Evolutionary conservation across 2,329 filamentous ascomycete genomes (phyloP).

Genomic region (Eurotiales sp.): DNA sequence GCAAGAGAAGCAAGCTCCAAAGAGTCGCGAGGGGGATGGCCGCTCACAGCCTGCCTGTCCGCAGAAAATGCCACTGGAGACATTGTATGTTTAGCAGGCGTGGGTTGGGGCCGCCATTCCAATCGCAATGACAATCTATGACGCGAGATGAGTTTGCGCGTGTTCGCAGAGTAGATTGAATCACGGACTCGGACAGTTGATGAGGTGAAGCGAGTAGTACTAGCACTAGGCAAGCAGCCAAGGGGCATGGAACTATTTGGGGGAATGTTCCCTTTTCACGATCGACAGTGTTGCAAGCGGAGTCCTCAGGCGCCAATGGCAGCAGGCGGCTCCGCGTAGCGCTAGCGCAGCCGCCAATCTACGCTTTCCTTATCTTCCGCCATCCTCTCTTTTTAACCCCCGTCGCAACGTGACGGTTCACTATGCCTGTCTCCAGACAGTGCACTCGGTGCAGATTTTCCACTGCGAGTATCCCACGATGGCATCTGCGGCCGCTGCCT

Average conservation of each 20-base stretch:
- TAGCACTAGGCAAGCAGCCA: not conserved
- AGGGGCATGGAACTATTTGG: not conserved
- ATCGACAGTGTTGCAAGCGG: not conserved
- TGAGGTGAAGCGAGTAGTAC: too few species aligned
- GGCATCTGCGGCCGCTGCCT: not conserved
- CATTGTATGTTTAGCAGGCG: constrained; percentile 22
- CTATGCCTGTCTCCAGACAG: constrained; percentile 17
- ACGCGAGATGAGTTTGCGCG: too few species aligned
- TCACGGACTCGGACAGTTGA: too few species aligned
- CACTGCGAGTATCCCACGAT: constrained; percentile 5
- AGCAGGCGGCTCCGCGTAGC: constrained; percentile 1
- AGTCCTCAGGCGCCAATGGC: too few species aligned
- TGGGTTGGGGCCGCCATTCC: constrained; percentile 13
- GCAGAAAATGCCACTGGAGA: constrained; percentile 30
- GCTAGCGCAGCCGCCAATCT: not conserved
- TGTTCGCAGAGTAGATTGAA: too few species aligned
- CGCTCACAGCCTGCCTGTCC: constrained; percentile 26
- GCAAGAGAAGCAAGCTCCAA: constrained; percentile 94
- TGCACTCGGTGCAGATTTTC: constrained; percentile 18
- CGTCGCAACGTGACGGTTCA: not conserved
- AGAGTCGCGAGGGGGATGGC: constrained; percentile 68
- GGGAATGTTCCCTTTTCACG: not conserved
- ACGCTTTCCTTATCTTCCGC: not conserved
- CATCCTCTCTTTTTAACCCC: not conserved
- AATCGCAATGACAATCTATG: not conserved